Evolutionary conservation across 2,329 filamentous ascomycete species (phyloP).

Genomic region (Pseudogymnoascus sp.): DNA sequence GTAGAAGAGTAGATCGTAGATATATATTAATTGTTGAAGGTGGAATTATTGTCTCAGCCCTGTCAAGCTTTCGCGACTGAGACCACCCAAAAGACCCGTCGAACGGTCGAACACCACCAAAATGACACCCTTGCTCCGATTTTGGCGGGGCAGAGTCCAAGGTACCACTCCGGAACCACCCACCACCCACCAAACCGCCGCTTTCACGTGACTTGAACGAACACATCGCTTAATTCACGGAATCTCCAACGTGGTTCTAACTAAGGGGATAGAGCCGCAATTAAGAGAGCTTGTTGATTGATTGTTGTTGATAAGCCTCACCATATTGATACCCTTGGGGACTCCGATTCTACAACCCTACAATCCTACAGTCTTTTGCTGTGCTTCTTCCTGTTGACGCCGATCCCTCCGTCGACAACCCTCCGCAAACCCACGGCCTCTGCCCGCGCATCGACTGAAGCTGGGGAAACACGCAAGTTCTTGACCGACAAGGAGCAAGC

Average conservation of each 20-base stretch:
- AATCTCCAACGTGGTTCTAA: constrained; percentile 8
- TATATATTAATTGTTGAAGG: not conserved
- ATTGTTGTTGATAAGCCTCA: constrained; percentile 5
- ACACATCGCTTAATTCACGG: constrained; percentile 9
- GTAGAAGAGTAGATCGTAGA: not conserved
- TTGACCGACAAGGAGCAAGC: constrained; percentile 5
- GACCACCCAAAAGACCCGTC: not conserved
- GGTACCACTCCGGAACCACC: not conserved
- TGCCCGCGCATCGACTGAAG: constrained; percentile 6
- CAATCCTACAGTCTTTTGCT: constrained; percentile 3
- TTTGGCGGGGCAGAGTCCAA: constrained; percentile 8
- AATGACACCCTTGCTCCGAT: not conserved
- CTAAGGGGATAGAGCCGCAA: constrained; percentile 8
- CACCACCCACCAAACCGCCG: not conserved
- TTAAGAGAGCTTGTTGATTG: not conserved
- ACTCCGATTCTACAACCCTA: not conserved
- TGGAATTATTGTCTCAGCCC: constrained; percentile 4
- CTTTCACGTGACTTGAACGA: not conserved
- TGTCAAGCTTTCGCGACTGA: constrained; percentile 8
- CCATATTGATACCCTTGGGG: not conserved
- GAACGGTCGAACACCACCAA: not conserved
- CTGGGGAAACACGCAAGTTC: not conserved
- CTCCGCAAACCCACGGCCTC: constrained; percentile 7
- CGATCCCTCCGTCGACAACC: constrained; percentile 4
- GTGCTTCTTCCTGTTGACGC: constrained; percentile 14